Conservation (phyloP, 192 early-diverging fungal species). For the Coemansia sp. region DNA sequence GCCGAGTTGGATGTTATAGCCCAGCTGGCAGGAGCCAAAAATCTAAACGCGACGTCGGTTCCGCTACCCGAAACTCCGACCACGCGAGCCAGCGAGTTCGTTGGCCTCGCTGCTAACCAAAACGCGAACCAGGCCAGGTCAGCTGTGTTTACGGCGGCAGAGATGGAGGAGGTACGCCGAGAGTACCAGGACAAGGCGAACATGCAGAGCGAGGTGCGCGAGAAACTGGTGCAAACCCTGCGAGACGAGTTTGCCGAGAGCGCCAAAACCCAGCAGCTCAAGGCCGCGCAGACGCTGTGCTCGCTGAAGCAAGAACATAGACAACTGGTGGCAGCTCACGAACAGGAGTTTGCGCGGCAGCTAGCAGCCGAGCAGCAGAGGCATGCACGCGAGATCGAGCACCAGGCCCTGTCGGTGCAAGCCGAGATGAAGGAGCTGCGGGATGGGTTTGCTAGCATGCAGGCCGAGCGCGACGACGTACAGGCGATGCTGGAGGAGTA, state of each 20-base stretch:
- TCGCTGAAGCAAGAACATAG: background rate
- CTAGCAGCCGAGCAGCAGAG: constrained; percentile 13
- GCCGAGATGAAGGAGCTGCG: background rate
- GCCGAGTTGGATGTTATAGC: background rate
- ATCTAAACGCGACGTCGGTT: constrained; percentile 17
- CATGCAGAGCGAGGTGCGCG: constrained; percentile 18
- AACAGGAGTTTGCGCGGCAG: constrained; percentile 8
- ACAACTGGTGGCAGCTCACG: constrained; percentile 5
- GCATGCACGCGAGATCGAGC: constrained; percentile 9
- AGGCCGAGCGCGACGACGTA: constrained; percentile 26
- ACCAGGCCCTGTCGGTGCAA: background rate
- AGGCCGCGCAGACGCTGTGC: background rate
- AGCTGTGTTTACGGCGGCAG: background rate
- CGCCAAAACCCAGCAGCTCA: constrained; percentile 12
- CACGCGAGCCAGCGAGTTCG: background rate
- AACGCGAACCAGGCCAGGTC: background rate
- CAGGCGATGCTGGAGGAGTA: constrained; percentile 38
- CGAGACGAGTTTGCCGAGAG: constrained; percentile 19
- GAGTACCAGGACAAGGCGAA: constrained; percentile 5
- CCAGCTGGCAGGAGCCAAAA: constrained; percentile 10
- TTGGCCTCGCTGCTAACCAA: background rate
- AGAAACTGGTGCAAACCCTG: constrained; percentile 16
- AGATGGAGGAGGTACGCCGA: background rate
- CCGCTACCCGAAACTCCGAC: constrained; percentile 36
- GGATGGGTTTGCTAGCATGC: constrained; percentile 1